phyloP scores from a whole-genome alignment of 176 grass and related monocot species.

The Oryza coarctata region DNA sequence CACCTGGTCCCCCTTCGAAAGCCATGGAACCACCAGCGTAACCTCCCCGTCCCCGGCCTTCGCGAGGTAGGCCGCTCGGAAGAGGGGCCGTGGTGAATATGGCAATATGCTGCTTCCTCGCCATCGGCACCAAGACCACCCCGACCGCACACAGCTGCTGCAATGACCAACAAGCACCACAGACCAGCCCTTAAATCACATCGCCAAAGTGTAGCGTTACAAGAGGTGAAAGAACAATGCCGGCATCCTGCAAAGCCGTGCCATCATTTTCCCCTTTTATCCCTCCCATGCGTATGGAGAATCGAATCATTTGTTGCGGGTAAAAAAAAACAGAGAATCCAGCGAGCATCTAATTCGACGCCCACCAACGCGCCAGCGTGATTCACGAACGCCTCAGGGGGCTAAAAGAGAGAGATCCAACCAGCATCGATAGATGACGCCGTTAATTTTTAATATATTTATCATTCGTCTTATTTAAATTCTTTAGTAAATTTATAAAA shows the following conservation, averaged over 20 bases:
- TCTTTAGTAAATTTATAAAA: too few species aligned
- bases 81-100: slow-evolving; percentile 98
- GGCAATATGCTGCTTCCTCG: slow-evolving; percentile 55
- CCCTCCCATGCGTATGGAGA: not conserved
- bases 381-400: not conserved
- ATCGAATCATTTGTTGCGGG: slow-evolving; percentile 7
- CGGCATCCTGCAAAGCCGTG: not conserved
- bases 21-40: slow-evolving; percentile 82
- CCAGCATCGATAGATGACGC: too few species aligned
- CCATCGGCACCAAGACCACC: slow-evolving; percentile 42
- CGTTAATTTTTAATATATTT: too few species aligned
- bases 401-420: slow-evolving; percentile 19
- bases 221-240: not conserved
- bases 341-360: slow-evolving; percentile 27
- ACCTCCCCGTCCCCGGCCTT: slow-evolving; percentile 65
- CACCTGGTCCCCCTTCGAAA: slow-evolving; percentile 66
- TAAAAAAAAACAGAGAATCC: not conserved
- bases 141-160: slow-evolving; percentile 29
- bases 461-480: too few species aligned
- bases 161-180: slow-evolving; percentile 29
- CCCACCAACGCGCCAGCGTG: not conserved
- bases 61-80: slow-evolving; percentile 87
- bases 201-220: not conserved
- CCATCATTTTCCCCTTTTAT: not conserved
- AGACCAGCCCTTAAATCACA: slow-evolving; percentile 9